Evolutionary conservation across 2,329 filamentous ascomycete genomes (phyloP), one percentile per base, ranked within the genome.

Genomic region (Colletotrichum sp.): DNA sequence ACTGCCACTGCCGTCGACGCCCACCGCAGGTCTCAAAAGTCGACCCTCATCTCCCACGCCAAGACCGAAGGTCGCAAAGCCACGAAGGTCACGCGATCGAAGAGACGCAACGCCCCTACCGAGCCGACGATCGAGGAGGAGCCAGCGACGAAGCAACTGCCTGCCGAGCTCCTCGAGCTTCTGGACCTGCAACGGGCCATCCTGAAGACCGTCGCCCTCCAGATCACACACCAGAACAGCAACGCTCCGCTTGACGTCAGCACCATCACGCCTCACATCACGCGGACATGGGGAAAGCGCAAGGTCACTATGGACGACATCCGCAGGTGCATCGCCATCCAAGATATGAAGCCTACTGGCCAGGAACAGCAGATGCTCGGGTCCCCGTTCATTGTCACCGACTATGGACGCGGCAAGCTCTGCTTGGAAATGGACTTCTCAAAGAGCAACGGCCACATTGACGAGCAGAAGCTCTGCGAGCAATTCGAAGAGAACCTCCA

Each of bases 281-380:
- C 93, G 15, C 90, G 92, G 78, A 87, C 93, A 49, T 96, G 94
- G 94, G 93, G 93, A 75, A 95, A 94, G 85, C 89, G 93, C 36
- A 88, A 89, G 72, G 93, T 95, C 18, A 90, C 88, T 1, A 85
- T 90, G 1, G 90, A 92, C 55, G 94, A 96, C 80, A 86, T 96
- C 64, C 91, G 92, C 77, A 88, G 91, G 76, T 90, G 93, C 77
- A 84, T 96, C 26, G 93, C 93, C 65, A 85, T 95, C n/a, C 88
- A 93, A 80, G 86, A 87, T 62, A 83, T 85, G 76, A 86, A 85
- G 6, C 85, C 84, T 70, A 85, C 85, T 36, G 36, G 64, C 24
- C 55, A 52, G 32, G 62, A 62, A 21, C 59, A 79, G 28, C 69
- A 60, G 10, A 76, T 80, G 44, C 68, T 75, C 8, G 60, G 78